These are phyloP conservation scores for Globisporangium emineosum DNA, from an alignment of 352 stramenopile genomes.

Conservation along the genomic window DNA sequence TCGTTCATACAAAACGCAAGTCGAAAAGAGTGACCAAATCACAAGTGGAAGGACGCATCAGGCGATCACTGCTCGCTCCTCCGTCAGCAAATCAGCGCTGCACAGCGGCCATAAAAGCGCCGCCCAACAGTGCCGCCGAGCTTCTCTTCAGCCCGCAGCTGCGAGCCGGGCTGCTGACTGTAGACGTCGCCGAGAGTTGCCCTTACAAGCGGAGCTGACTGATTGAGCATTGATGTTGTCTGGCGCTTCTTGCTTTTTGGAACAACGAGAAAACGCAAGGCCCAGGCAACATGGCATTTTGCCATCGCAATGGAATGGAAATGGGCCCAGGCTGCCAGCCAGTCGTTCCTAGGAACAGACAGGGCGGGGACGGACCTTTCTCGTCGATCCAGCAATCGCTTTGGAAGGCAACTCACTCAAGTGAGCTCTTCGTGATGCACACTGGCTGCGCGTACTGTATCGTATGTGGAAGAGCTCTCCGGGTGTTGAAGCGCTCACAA, in stretches of 20 bases:
- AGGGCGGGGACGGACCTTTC: background rate
- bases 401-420: too few relatives aligned
- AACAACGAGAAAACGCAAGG: background rate
- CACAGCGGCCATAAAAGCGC: conserved; percentile 3
- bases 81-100: conserved; percentile 5
- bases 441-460: background rate
- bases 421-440: background rate
- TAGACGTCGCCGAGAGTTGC: conserved; percentile 5
- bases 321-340: background rate
- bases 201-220: background rate
- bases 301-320: too few relatives aligned
- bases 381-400: background rate
- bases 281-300: too few relatives aligned
- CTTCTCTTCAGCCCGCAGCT: background rate
- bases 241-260: background rate
- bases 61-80: background rate
- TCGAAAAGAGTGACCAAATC: background rate
- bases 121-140: background rate
- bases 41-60: background rate
- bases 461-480: background rate
- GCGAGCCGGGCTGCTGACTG: background rate
- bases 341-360: background rate
- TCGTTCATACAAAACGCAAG: background rate
- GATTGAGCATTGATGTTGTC: background rate
- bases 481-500: background rate